A percentile compares a stretch with the other conserved stretches of the same genome.
These are phyloP conservation scores for Cladophialophora immunda DNA, from an alignment of 2,329 filamentous ascomycete genomes.

Conservation along the genomic window DNA sequence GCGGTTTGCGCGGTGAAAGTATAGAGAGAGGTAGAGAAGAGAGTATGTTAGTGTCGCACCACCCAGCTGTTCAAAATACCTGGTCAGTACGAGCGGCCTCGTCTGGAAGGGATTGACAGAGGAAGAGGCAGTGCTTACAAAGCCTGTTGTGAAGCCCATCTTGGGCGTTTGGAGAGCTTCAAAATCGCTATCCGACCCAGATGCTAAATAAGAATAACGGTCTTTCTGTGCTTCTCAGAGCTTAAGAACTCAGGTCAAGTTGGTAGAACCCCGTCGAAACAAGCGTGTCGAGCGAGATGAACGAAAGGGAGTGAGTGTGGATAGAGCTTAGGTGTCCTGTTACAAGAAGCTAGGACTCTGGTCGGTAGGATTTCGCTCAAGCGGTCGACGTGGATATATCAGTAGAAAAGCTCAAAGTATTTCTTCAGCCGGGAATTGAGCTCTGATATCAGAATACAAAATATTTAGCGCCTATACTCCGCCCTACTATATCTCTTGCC, in stretches of 20 bases:
- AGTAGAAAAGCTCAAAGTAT: background rate
- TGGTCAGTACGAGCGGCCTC: constrained; percentile 19
- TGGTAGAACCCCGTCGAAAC: background rate
- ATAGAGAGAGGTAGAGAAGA: constrained; percentile 74
- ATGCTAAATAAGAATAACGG: background rate
- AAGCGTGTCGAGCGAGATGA: background rate
- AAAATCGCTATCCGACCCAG: background rate
- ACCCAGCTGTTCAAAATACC: constrained; percentile 65
- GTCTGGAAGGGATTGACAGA: background rate
- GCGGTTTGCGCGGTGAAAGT: constrained; percentile 75
- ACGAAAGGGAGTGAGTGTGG: background rate
- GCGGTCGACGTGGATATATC: background rate
- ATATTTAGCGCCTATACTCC: background rate
- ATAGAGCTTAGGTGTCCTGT: background rate
- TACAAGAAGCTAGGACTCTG: background rate
- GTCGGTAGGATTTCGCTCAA: background rate
- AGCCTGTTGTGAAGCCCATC: constrained; percentile 79
- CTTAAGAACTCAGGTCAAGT: background rate
- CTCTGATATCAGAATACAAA: constrained; percentile 2
- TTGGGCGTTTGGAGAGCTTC: constrained; percentile 23
- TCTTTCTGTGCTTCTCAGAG: background rate
- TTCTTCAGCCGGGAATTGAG: background rate
- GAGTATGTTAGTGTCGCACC: constrained; percentile 79
- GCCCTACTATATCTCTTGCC: background rate
- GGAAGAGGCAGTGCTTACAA: constrained; percentile 63